Evolutionary conservation across 2,329 filamentous ascomycete genomes (phyloP).

Genomic region (Rhinocladiella similis): DNA sequence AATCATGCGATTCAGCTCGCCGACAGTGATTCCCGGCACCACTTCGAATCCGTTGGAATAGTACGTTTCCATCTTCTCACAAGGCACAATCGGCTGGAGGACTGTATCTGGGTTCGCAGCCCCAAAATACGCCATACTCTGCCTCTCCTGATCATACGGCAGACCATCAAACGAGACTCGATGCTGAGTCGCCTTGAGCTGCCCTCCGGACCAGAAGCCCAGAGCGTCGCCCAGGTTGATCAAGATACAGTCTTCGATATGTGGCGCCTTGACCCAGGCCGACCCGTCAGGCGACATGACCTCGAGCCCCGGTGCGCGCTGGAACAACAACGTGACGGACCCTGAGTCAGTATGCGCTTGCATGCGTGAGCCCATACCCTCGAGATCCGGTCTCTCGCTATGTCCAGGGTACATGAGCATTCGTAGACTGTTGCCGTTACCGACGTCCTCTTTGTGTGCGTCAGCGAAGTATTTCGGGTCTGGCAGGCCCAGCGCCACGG

Average conservation of each 20-base stretch:
- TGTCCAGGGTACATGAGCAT: slow-evolving; percentile 71
- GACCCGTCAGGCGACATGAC: slow-evolving; percentile 68
- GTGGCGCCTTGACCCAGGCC: slow-evolving; percentile 75
- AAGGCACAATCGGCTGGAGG: slow-evolving; percentile 19
- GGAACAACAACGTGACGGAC: slow-evolving; percentile 53
- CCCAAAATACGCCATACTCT: slow-evolving; percentile 31
- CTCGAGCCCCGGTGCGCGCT: slow-evolving; percentile 58
- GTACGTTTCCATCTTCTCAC: slow-evolving; percentile 11
- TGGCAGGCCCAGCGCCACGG: slow-evolving; percentile 70
- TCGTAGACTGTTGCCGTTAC: slow-evolving; percentile 66
- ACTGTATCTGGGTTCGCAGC: slow-evolving; percentile 27
- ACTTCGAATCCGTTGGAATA: slow-evolving; percentile 26
- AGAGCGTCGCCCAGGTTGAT: slow-evolving; percentile 86
- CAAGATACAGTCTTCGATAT: slow-evolving; percentile 76
- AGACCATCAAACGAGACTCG: slow-evolving; percentile 55
- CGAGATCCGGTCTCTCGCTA: slow-evolving; percentile 1
- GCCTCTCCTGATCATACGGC: slow-evolving; percentile 23
- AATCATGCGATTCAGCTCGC: slow-evolving; percentile 24
- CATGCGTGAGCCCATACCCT: slow-evolving; percentile 18
- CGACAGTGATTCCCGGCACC: slow-evolving; percentile 26
- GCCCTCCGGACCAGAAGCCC: slow-evolving; percentile 84
- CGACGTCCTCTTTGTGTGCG: slow-evolving; percentile 61
- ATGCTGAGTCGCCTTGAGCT: slow-evolving; percentile 84
- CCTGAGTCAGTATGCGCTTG: slow-evolving; percentile 64
- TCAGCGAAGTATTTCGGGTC: slow-evolving; percentile 69